Evolutionary conservation across 768 basidiomycete genomes (phyloP), one percentile per base, ranked within the genome.

Genomic region (Suillus hirtellus): DNA sequence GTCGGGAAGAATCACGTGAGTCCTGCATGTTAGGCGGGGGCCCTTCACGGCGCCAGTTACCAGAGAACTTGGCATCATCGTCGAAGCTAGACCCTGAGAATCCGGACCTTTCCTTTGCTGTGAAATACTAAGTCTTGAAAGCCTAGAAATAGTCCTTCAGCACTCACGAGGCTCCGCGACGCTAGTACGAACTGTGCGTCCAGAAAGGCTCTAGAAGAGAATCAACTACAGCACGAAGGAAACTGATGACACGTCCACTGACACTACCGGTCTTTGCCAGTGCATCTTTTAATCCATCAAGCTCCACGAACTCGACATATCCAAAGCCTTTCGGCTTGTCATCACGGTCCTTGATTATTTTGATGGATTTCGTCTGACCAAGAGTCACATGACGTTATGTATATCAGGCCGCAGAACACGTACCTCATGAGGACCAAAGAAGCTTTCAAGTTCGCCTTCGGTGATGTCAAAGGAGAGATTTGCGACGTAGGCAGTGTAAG

Each of bases 281-380:
- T 5, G 90, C 97, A 63, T 88, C 88, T 77, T 96, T 96, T 59
- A 99, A 78, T 54, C 86, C 89, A 21, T 96, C 93, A 63, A 95
- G 71, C 60, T 89, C 90, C n/a, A 82, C 84, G 71, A 99, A 99
- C 73, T 99, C 97, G 63, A 98, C 87, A 74, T 99, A 99, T 40
- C 96, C 97, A 77, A 98, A 99, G 1, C 97, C 97, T 76, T 98
- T 98, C 21, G 96, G 93, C 73, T 94, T 95, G 56, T 96, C 95
- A 60, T 96, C 95, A 63, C 87, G 84, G 69, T 96, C 96, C 72
- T 85, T 89, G 76, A 99, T 96, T 65, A 99, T 92, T 80, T 98
- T 96, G 66, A 94, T 85, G 21, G 89, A 88, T 73, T 91, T 91
- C 65, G 88, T 83, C 91, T 93, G 61, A 17, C 9, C 53, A 49